Base-by-base conservation (phyloP, 495 filamentous ascomycete genomes). In the Haplographium delicatum region DNA sequence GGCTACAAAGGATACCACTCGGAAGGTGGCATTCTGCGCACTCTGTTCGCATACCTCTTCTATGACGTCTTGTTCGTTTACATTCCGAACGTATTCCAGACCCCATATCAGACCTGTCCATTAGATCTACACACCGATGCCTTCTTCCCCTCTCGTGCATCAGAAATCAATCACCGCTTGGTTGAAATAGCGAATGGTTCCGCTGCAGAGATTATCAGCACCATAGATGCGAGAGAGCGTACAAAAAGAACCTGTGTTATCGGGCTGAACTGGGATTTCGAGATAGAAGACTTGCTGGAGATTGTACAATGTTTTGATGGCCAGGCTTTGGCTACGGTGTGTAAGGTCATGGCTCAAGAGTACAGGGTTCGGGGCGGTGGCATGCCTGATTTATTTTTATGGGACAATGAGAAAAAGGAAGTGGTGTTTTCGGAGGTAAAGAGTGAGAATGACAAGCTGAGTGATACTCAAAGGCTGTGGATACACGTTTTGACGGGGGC, bases 21-120 rank as follows among this genome's bases (percentile, higher is more conserved):
- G 23, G 93, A 98, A 68, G 88, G 88, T 22, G 87, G 90, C 5
- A 88, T 98, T 62, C 68, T 96, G 20, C 79, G 90, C 33, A 98
- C 93, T 1, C 70, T 98, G 45, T 96, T 96, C 65, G 88, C 81
- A 20, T 89, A 89, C 58, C 79, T 98, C 18, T 95, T 98, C 70
- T 91, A 83, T 72, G 91, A 97, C 67, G 79, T 96, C 26, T 74
- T 98, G 5, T 97, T 96, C 69, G 76, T 90, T 27, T 95, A 95
- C 67, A 76, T 96, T 23, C 91, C 93, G 19, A 96, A 96, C 56
- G 91, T 97, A 54, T 98, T 97, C 68, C 89, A 97, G 62, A 98
- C 91, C 3, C 74, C 85, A 4, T 98, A 84, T 64, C 93, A 98
- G 62, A 95, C 88, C 0, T 94, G 88, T 59, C 93, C 93, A 1